Conservation (phyloP, 495 filamentous ascomycete genomes). For the Podospora appendiculata region DNA sequence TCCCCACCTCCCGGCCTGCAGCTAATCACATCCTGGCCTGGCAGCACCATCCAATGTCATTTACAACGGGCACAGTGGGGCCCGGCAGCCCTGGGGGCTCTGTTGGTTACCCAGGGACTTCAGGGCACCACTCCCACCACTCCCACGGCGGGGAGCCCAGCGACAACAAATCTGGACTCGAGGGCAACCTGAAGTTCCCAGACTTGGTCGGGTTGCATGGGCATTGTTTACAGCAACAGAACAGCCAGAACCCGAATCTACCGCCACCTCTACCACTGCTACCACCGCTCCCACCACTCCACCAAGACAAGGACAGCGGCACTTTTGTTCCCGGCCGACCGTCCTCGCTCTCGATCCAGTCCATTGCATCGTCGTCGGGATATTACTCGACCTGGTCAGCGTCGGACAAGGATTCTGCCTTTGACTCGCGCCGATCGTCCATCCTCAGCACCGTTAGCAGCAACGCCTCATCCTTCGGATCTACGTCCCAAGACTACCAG, state of each 20-base stretch:
- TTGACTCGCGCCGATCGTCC: conserved; percentile 22
- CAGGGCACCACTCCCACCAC: background rate
- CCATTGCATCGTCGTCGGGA: conserved; percentile 14
- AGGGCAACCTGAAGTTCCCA: conserved; percentile 20
- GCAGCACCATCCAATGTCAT: too few species aligned
- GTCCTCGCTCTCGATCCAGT: conserved; percentile 21
- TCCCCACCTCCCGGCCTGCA: too few species aligned
- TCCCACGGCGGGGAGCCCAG: background rate
- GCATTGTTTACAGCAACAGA: conserved; percentile 16
- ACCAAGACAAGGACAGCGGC: conserved; percentile 1
- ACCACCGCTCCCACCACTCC: background rate
- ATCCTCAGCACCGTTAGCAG: conserved; percentile 12
- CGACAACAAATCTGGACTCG: conserved; percentile 14
- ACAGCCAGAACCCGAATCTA: background rate
- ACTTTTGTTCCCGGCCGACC: conserved; percentile 7
- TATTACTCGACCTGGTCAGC: conserved; percentile 9
- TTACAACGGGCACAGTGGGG: too few species aligned
- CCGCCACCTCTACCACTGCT: conserved; percentile 1
- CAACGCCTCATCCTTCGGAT: conserved; percentile 8
- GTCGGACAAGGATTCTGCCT: conserved; percentile 9
- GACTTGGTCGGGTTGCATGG: conserved; percentile 6
- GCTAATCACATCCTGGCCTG: too few species aligned
- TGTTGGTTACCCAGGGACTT: too few species aligned
- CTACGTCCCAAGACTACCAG: background rate
- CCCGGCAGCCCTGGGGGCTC: too few species aligned